Evolutionary conservation across 768 basidiomycete species (phyloP), one percentile per base, ranked within the genome.

Genomic region (Amyloporia xantha): DNA sequence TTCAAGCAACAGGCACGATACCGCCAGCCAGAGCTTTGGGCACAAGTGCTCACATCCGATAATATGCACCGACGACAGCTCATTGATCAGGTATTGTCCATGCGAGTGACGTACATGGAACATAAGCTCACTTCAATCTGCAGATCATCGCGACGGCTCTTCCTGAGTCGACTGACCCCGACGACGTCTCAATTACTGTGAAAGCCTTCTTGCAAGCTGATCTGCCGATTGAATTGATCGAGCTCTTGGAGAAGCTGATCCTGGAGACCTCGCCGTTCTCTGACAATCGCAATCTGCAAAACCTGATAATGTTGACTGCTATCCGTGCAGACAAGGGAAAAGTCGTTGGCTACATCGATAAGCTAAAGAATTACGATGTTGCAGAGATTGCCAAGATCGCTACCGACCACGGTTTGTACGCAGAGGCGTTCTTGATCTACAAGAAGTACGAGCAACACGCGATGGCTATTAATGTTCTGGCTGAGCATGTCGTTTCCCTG

Each of bases 1-100:
- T 99, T 94, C 79, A 99, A 98, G 70, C 95, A 99, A 61, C 96
- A 98, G 68, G 91, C 96, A 45, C 86, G 96, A 24, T 99, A 99
- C 69, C 90, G 96, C 53, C 84, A 91, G 53, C 82, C 88, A 13
- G 96, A 98, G 53, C 81, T 99, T 25, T 99, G 96, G 96, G 82
- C 86, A 1, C 92, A 97, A 68, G 96, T 99, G 28, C 83, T 99
- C 48, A 74, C 80, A 10, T 76, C 79, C 3, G 92, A 92, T 54
- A 97, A 96, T 66, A 78, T 91, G 41, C 85, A 98, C 65, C 91
- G 93, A 52, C 86, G 96, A 55, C 82, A 86, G 51, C 79, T 99
- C 50, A 89, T 98, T 63, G 96, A 99, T 62, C 91, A 93, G 74
- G 88, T 84, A 30, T 7, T 33, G 15, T 7, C 30, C 20, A 21